phyloP scores from a whole-genome alignment of 495 filamentous ascomycete species.

The Penicillium coffeae region DNA sequence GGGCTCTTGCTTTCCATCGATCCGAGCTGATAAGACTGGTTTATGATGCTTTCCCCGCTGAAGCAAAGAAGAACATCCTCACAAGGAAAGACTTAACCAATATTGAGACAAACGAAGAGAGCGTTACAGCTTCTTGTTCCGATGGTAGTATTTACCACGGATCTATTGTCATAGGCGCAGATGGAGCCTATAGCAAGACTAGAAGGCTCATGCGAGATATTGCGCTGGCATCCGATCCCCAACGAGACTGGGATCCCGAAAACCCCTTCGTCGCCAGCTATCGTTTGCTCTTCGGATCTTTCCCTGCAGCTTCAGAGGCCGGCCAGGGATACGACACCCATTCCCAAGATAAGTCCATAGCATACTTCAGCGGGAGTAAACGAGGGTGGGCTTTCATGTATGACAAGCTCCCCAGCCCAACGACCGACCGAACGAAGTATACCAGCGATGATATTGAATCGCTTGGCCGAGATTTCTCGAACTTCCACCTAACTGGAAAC shows the following conservation, averaged over 20 bases:
- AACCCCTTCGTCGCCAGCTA: slow-evolving; percentile 20
- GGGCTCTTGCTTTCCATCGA: slow-evolving; percentile 20
- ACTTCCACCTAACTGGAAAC: slow-evolving; percentile 18
- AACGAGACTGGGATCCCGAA: slow-evolving; percentile 13
- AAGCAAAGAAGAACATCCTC: slow-evolving; percentile 13
- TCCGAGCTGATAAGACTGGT: slow-evolving; percentile 19
- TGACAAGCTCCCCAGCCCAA: slow-evolving; percentile 25
- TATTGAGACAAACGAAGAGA: slow-evolving; percentile 2
- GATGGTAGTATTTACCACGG: slow-evolving; percentile 37
- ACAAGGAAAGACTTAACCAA: slow-evolving; percentile 11
- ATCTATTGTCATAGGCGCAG: slow-evolving; percentile 43
- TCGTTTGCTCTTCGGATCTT: slow-evolving; percentile 22
- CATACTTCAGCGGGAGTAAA: slow-evolving; percentile 20
- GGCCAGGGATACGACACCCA: slow-evolving; percentile 18
- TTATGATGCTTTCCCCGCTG: slow-evolving; percentile 16
- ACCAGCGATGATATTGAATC: slow-evolving; percentile 26
- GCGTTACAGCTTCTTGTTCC: slow-evolving; percentile 10
- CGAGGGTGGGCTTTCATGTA: slow-evolving; percentile 34
- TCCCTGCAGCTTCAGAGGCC: slow-evolving; percentile 16
- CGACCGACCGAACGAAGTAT: slow-evolving; percentile 20
- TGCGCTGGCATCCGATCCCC: slow-evolving; percentile 16
- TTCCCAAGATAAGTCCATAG: slow-evolving; percentile 9
- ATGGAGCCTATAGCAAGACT: slow-evolving; percentile 47
- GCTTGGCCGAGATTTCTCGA: slow-evolving; percentile 22
- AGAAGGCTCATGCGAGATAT: slow-evolving; percentile 38